Evolutionary conservation across 164 flowering plant genomes (phyloP).

Genomic region (Tinospora cordifolia): DNA sequence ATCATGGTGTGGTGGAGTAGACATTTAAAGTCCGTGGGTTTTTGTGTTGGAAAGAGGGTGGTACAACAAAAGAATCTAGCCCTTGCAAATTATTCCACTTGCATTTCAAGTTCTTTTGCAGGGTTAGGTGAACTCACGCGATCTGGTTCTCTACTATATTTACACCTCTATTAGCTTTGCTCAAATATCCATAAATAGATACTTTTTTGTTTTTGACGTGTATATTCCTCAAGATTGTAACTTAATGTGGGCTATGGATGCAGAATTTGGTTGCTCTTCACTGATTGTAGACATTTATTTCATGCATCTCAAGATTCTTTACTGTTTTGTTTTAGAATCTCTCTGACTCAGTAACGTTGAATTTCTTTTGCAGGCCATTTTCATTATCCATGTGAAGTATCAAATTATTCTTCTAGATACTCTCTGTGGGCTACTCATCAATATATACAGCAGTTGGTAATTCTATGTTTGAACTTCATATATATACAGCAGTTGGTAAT

Average conservation of each 20-base stretch:
- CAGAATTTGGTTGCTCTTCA: not conserved
- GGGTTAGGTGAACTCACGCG: constrained; percentile 3
- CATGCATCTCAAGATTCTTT: constrained; percentile 1
- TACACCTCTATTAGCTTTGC: not conserved
- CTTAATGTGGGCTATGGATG: not conserved
- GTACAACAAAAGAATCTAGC: not conserved
- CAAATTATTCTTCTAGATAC: constrained; percentile 21
- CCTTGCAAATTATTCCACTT: not conserved
- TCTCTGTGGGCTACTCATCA: constrained; percentile 33
- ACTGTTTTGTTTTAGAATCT: constrained; percentile 1
- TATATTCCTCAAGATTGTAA: not conserved
- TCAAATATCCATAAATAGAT: not conserved
- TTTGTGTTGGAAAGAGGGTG: not conserved
- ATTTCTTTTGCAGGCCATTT: constrained; percentile 29
- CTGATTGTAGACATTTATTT: not conserved
- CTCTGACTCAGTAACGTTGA: constrained; percentile 1
- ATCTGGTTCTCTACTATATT: not conserved
- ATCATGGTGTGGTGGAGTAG: constrained; percentile 3
- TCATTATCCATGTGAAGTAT: constrained; percentile 20
- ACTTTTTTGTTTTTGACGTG: not conserved
- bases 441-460: constrained; percentile 46
- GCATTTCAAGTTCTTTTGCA: not conserved
- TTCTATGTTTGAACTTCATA: not conserved
- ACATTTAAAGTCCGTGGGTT: not conserved
- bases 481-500: constrained; percentile 44